Evolutionary conservation across 192 early-diverging fungal genomes (phyloP).

Genomic region (Coemansia asiatica): DNA sequence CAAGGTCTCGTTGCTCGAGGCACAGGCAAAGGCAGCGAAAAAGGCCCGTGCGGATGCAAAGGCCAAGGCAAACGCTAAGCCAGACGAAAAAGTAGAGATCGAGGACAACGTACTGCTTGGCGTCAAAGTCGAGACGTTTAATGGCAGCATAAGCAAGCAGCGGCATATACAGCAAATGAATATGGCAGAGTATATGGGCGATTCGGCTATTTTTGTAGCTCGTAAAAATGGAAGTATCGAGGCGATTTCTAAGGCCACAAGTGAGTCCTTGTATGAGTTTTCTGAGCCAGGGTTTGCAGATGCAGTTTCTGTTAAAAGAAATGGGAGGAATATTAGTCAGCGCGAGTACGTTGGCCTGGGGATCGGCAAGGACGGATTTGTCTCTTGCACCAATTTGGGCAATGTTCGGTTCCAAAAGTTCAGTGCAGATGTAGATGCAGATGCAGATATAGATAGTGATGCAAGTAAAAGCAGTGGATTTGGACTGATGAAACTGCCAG

Average conservation of each 20-base stretch:
- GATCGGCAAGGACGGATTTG: constrained; percentile 15
- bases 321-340: constrained; percentile 25
- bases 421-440: not conserved
- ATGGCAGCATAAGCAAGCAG: constrained; percentile 28
- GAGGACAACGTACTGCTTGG: constrained; percentile 23
- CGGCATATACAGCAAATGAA: constrained; percentile 37
- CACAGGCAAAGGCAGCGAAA: constrained; percentile 44
- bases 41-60: constrained; percentile 44
- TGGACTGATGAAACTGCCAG: constrained; percentile 35
- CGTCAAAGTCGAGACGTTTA: constrained; percentile 21
- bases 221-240: constrained; percentile 39
- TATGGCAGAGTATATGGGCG: constrained; percentile 9
- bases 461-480: no score
- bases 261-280: constrained; percentile 19
- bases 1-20: constrained; percentile 45
- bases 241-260: constrained; percentile 17
- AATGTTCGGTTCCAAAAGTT: constrained; percentile 43
- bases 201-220: constrained; percentile 26
- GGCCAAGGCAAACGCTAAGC: constrained; percentile 29
- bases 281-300: constrained; percentile 24
- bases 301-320: constrained; percentile 21
- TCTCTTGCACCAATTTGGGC: constrained; percentile 46
- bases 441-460: constrained; percentile 4
- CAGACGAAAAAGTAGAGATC: constrained; percentile 9
- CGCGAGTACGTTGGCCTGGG: constrained; percentile 31